Base-by-base conservation (phyloP, 306 rosid species). In the Luffa acutangula region DNA sequence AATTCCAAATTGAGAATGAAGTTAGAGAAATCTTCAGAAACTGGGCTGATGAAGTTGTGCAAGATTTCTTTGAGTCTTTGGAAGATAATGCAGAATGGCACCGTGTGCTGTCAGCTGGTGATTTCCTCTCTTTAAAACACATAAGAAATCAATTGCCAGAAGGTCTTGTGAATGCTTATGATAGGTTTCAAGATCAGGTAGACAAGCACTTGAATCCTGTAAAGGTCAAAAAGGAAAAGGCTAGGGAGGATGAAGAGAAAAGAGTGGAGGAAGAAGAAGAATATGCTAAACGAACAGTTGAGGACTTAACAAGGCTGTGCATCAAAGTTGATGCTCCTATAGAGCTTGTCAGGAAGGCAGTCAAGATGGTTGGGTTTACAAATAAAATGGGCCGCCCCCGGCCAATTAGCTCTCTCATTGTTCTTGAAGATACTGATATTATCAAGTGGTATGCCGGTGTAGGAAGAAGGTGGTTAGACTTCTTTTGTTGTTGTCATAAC, bases 371-470 rank as follows among this genome's bases (percentile, higher is more conserved):
- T 77, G 96, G 97, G 18, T 94, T 94, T 86, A 94, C 97, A 48
- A 92, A 94, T 78, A 88, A 85, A 34, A 89, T 94, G 97, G 96
- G 98, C 37, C 93, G 94, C 71, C 98, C 97, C 8, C 86, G 87
- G 86, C 96, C 97, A 0, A 86, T 94, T 14, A 85, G 87, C 56
- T 89, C 83, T 56, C 91, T 94, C 20, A 52, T 88, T 78, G 90
- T 94, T 56, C 90, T 92, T 21, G 97, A 94, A 87, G 97, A 92
- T 81, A 11, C 87, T 3, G 96, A 92, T 82, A 89, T 92, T 79
- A 86, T 94, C 64, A 92, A 90, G 85, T 92, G 98, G 97, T 91
- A 92, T 80, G 93, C 92, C 1, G 97, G 97, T 75, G 81, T 94
- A 60, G 97, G 92, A 79, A 88, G 89, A 87, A 87, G 96, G 82